These are phyloP conservation scores for Thalassiosira ordinaria DNA, from an alignment of 352 stramenopile species.

Conservation along the genomic window DNA sequence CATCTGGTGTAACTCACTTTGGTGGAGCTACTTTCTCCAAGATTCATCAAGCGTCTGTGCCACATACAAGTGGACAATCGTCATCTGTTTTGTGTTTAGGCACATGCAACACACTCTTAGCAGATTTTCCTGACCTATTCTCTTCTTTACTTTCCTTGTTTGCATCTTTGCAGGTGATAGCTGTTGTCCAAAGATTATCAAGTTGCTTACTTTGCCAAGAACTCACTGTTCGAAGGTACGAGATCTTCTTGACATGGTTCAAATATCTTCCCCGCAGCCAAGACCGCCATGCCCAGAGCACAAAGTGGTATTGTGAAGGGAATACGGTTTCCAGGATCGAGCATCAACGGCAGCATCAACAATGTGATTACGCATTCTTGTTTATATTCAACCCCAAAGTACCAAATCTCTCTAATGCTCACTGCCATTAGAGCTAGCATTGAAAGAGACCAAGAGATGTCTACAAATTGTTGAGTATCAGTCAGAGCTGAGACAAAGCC, in stretches of 20 bases:
- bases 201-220: slow-evolving; percentile 13
- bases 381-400: slow-evolving; percentile 40
- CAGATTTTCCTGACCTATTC: too few relatives aligned
- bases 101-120: too few relatives aligned
- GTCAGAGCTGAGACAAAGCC: not conserved
- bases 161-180: too few relatives aligned
- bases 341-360: slow-evolving; percentile 16
- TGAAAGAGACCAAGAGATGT: slow-evolving; percentile 14
- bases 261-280: slow-evolving; percentile 37
- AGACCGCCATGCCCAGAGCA: slow-evolving; percentile 20
- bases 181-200: too few relatives aligned
- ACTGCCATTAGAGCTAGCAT: slow-evolving; percentile 22
- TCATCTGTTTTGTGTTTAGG: too few relatives aligned
- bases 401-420: slow-evolving; percentile 27
- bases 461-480: not conserved
- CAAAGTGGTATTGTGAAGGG: slow-evolving; percentile 21
- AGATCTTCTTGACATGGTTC: slow-evolving; percentile 33
- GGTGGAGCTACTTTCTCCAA: too few relatives aligned
- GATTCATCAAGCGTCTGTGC: too few relatives aligned
- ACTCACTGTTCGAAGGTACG: slow-evolving; percentile 29
- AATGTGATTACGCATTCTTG: slow-evolving; percentile 23
- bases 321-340: slow-evolving; percentile 5
- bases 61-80: too few relatives aligned
- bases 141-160: too few relatives aligned
- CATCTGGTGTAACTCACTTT: too few relatives aligned